Percentiles rank a stretch among this genome's conserved stretches.
Conservation (phyloP, 1,284 basidiomycete genomes). For the Ceraceosorus bombacis region DNA sequence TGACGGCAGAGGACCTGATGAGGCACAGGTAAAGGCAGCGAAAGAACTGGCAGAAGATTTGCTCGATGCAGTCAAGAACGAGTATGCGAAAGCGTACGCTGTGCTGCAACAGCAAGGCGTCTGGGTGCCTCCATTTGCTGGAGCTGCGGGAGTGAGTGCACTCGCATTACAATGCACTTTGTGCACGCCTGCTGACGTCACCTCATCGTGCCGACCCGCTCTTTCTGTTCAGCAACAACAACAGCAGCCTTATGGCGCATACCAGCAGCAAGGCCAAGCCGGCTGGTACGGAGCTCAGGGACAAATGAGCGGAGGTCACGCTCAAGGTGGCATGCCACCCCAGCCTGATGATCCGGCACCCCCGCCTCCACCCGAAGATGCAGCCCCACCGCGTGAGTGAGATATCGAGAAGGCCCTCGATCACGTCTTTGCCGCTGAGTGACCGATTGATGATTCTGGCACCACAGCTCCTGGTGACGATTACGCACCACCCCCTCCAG, state of each 20-base stretch:
- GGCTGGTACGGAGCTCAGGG: too few relatives aligned
- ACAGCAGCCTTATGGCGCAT: background rate
- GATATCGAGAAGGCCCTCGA: too few relatives aligned
- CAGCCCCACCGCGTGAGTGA: constrained; percentile 7
- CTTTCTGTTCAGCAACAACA: constrained; percentile 17
- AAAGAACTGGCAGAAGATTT: constrained; percentile 39
- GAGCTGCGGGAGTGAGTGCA: background rate
- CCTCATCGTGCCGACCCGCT: background rate
- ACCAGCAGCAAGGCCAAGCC: too few relatives aligned
- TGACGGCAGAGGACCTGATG: constrained; percentile 29
- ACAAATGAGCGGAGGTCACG: background rate
- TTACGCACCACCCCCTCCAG: background rate
- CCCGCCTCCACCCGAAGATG: constrained; percentile 30
- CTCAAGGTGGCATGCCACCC: constrained; percentile 17
- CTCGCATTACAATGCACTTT: background rate
- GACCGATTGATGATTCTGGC: background rate
- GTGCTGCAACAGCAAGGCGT: constrained; percentile 8
- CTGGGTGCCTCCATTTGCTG: background rate
- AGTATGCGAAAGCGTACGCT: constrained; percentile 39
- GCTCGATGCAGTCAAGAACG: constrained; percentile 36
- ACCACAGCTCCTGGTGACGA: too few relatives aligned
- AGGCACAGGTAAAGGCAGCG: constrained; percentile 32
- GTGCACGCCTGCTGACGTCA: background rate
- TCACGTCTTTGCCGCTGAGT: background rate
- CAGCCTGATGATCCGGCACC: constrained; percentile 25